Percentiles rank a stretch among this genome's conserved stretches.
Evolutionary conservation across 768 basidiomycete genomes (phyloP).

Genomic region (Jaapia argillacea): DNA sequence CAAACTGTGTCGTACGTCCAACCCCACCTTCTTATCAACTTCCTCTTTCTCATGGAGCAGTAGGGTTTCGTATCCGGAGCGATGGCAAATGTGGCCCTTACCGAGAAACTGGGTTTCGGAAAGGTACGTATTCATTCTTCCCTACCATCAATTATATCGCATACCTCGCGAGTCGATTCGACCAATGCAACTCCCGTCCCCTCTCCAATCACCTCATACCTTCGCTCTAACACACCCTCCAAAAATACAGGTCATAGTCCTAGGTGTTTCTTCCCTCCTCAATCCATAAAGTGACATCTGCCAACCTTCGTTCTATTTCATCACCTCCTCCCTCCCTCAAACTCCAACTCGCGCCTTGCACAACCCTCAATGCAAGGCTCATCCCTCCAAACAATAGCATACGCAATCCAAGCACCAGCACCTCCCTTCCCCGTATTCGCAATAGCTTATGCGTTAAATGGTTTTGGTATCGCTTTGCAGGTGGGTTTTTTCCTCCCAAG

Average conservation of each 20-base stretch:
- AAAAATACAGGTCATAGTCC: neutral
- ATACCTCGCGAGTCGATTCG: neutral
- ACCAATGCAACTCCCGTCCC: neutral
- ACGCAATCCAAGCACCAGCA: constrained; percentile 27
- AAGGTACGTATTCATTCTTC: constrained; percentile 13
- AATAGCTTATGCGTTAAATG: constrained; percentile 31
- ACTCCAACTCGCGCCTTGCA: neutral
- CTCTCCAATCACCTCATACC: neutral
- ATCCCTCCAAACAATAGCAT: constrained; percentile 19
- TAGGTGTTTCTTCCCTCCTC: no score
- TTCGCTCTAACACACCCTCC: neutral
- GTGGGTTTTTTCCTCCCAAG: no score
- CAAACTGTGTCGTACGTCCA: constrained; percentile 25
- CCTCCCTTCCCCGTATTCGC: constrained; percentile 36
- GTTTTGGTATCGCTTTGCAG: constrained; percentile 34
- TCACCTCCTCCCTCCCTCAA: neutral
- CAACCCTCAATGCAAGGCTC: constrained; percentile 12
- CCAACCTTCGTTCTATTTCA: neutral
- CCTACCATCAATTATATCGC: neutral
- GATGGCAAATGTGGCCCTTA: constrained; percentile 18
- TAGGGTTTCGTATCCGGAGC: constrained; percentile 25
- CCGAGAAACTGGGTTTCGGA: constrained; percentile 22
- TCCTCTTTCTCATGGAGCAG: neutral
- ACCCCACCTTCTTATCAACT: neutral
- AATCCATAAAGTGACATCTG: no score